phyloP scores from a whole-genome alignment of 2,329 filamentous ascomycete genomes.

The Penicillium sp. region DNA sequence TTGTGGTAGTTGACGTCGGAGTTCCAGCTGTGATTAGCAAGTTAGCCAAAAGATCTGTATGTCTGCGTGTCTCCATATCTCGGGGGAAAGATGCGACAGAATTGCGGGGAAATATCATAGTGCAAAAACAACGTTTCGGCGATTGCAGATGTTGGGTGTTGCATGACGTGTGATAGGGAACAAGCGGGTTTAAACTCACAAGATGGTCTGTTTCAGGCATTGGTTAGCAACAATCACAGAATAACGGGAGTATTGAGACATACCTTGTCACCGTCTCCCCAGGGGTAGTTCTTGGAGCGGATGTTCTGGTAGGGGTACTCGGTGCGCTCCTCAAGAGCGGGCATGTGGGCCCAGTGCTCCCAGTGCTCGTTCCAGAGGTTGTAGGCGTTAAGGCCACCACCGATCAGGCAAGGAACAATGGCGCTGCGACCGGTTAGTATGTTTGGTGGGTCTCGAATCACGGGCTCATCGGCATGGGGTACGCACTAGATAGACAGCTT shows the following conservation, averaged over 20 bases:
- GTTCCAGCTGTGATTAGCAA: slow-evolving; percentile 73
- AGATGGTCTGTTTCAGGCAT: slow-evolving; percentile 57
- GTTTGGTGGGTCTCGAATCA: neutral
- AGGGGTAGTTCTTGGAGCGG: slow-evolving; percentile 91
- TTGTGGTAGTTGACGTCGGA: slow-evolving; percentile 95
- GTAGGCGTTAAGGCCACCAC: slow-evolving; percentile 80
- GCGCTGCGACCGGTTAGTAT: slow-evolving; percentile 55
- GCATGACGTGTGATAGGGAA: neutral
- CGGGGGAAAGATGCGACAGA: neutral
- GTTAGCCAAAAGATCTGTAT: slow-evolving; percentile 17
- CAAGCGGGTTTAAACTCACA: slow-evolving; percentile 53
- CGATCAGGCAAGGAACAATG: slow-evolving; percentile 70
- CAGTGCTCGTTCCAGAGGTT: slow-evolving; percentile 94
- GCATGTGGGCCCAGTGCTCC: slow-evolving; percentile 88
- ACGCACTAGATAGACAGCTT: slow-evolving; percentile 96
- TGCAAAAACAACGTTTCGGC: neutral
- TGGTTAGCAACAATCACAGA: slow-evolving; percentile 5
- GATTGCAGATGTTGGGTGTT: neutral
- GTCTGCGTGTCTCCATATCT: neutral
- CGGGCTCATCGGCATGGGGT: slow-evolving; percentile 2
- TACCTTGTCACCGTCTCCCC: slow-evolving; percentile 95
- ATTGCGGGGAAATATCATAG: neutral
- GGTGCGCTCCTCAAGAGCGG: slow-evolving; percentile 82
- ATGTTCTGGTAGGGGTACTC: slow-evolving; percentile 99
- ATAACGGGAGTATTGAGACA: slow-evolving; percentile 9